Conservation (phyloP, 31 red algal genomes). For the Endocladia muricata region DNA sequence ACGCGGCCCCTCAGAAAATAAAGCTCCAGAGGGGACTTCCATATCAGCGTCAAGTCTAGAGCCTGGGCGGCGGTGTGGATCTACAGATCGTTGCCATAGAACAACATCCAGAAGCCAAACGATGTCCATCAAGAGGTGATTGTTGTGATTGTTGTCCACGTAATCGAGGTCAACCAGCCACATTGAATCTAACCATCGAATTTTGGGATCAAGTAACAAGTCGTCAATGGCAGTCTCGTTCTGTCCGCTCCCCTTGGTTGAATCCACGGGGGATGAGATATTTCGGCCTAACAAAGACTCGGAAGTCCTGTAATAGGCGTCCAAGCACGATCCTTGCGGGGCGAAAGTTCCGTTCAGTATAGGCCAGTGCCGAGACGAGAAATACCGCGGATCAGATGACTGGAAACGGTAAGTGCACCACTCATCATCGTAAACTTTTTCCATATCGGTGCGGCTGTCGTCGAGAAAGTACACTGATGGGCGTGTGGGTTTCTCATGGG, state of each 20-base stretch:
- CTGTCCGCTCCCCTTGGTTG: too few relatives aligned
- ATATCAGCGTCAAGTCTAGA: neutral
- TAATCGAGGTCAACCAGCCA: slow-evolving; percentile 43
- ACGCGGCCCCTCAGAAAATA: slow-evolving; percentile 1
- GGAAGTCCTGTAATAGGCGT: slow-evolving; percentile 22
- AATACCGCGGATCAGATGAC: slow-evolving; percentile 48
- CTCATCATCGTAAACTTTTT: slow-evolving; percentile 3
- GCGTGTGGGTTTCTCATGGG: neutral
- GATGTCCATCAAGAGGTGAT: slow-evolving; percentile 47
- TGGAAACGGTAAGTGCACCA: slow-evolving; percentile 34
- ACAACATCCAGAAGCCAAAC: slow-evolving; percentile 44
- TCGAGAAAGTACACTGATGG: slow-evolving; percentile 44
- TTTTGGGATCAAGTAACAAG: too few relatives aligned
- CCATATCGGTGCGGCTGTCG: neutral
- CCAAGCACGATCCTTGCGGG: slow-evolving; percentile 36
- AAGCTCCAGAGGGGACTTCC: too few relatives aligned
- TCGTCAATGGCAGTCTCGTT: too few relatives aligned
- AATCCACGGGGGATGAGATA: too few relatives aligned
- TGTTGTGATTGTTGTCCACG: slow-evolving; percentile 43
- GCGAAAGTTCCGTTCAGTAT: slow-evolving; percentile 35
- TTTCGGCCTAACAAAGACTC: slow-evolving; percentile 17
- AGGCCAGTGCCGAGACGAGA: slow-evolving; percentile 49
- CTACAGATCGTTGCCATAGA: slow-evolving; percentile 19
- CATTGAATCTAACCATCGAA: slow-evolving; percentile 43
- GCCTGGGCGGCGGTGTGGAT: neutral